Evolutionary conservation across 345 rosid species (phyloP).

Genomic region (Anacardium occidentale): DNA sequence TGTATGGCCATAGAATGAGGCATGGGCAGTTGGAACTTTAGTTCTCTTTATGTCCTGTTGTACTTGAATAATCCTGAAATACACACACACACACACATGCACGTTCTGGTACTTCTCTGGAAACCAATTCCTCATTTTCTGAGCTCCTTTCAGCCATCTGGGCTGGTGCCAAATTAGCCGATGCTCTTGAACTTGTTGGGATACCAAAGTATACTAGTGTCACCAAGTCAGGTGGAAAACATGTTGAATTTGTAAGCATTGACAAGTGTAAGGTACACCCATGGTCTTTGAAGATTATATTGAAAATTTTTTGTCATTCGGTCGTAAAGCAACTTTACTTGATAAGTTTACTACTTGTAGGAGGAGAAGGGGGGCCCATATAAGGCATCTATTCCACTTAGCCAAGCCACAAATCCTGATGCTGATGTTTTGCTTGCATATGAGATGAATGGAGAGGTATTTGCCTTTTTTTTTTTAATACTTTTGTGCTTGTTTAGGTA

Average conservation of each 20-base stretch:
- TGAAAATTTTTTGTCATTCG: neutral
- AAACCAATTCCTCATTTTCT: constrained; percentile 15
- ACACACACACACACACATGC: neutral
- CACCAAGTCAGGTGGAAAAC: constrained; percentile 70
- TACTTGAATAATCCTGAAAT: constrained; percentile 1
- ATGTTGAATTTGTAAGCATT: constrained; percentile 93
- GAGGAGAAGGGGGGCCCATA: constrained; percentile 99
- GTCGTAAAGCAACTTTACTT: constrained; percentile 3
- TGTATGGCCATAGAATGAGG: neutral
- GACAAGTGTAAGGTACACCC: constrained; percentile 83
- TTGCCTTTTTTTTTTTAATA: neutral
- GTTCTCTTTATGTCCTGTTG: neutral
- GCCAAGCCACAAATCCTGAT: constrained; percentile 81
- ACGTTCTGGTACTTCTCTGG: neutral
- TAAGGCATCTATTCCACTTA: constrained; percentile 88
- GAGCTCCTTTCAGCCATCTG: constrained; percentile 61
- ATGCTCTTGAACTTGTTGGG: constrained; percentile 83
- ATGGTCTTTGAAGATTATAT: neutral
- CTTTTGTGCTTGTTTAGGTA: neutral
- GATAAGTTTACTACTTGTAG: constrained; percentile 32
- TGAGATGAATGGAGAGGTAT: constrained; percentile 97
- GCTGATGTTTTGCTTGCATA: constrained; percentile 96
- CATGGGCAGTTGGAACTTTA: neutral
- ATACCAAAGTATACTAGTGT: constrained; percentile 53
- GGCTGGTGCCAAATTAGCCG: constrained; percentile 84